Evolutionary conservation across 2,329 filamentous ascomycete species (phyloP).

Genomic region (Aspergillus costaricaensis): DNA sequence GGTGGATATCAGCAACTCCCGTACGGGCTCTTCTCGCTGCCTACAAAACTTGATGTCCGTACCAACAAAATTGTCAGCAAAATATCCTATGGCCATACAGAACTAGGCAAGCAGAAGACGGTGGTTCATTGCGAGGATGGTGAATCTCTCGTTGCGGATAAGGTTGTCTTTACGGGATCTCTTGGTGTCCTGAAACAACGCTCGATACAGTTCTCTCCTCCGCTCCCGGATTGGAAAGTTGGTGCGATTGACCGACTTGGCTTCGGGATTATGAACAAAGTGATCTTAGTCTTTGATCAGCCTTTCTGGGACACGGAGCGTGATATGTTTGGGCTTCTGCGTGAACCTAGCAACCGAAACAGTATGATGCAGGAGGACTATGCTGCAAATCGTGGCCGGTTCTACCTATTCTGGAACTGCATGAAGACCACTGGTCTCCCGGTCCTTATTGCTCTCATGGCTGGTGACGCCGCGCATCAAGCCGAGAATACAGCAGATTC

Average conservation of each 20-base stretch:
- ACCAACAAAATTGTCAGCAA: constrained; percentile 72
- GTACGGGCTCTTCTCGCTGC: constrained; percentile 78
- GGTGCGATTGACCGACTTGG: constrained; percentile 81
- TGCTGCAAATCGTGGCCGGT: constrained; percentile 75
- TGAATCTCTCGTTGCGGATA: constrained; percentile 76
- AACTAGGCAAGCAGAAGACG: constrained; percentile 49
- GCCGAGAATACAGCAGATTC: constrained; percentile 77
- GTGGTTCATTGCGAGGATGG: constrained; percentile 77
- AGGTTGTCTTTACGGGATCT: constrained; percentile 85
- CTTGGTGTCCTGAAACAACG: constrained; percentile 85
- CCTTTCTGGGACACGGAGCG: constrained; percentile 87
- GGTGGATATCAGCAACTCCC: constrained; percentile 93
- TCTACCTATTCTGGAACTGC: constrained; percentile 98
- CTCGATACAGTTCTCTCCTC: constrained; percentile 80
- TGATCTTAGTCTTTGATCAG: constrained; percentile 83
- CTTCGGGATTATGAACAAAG: constrained; percentile 93
- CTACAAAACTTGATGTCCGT: constrained; percentile 73
- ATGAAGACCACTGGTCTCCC: constrained; percentile 85
- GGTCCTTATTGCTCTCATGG: constrained; percentile 89
- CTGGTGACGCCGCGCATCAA: constrained; percentile 87
- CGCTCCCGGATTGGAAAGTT: constrained; percentile 83
- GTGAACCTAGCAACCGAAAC: constrained; percentile 67
- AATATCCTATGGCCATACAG: constrained; percentile 64
- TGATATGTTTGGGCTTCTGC: constrained; percentile 91
- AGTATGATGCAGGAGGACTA: constrained; percentile 83